Conservation (phyloP, 441 rosid species). For the Gossypium gossypioides region DNA sequence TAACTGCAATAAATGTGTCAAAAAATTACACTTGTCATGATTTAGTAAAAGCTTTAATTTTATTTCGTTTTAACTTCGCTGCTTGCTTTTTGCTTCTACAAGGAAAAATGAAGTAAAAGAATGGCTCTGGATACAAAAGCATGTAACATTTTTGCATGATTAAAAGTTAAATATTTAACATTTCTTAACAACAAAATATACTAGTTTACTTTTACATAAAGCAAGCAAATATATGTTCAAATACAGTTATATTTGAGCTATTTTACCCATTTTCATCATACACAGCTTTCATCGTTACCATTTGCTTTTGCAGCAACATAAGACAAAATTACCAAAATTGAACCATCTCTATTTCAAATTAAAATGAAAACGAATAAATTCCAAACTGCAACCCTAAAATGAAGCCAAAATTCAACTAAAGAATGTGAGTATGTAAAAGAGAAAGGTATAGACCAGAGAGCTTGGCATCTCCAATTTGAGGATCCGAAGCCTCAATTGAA, state of each 20-base stretch:
- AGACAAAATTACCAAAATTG: not conserved
- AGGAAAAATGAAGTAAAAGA: not conserved
- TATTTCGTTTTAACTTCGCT: not conserved
- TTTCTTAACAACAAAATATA: not conserved
- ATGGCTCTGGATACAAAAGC: not conserved
- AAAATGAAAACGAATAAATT: not conserved
- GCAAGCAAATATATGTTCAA: not conserved
- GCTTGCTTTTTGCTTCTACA: conserved; percentile 1
- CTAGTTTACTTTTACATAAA: not conserved
- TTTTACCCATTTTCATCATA: not conserved
- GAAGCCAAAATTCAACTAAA: not conserved
- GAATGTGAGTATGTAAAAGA: not conserved
- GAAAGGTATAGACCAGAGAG: conserved; percentile 31
- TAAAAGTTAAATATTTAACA: not conserved
- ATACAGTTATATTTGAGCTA: not conserved
- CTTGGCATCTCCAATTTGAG: conserved; percentile 12
- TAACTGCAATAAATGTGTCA: not conserved
- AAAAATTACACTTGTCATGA: not conserved
- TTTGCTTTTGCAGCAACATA: not conserved
- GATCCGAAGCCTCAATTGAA: conserved; percentile 27
- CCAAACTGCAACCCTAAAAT: not conserved
- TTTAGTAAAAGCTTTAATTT: not conserved
- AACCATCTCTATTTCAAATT: not conserved
- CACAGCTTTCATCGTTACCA: not conserved
- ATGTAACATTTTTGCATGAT: not conserved